These are phyloP conservation scores for Chenopodium berlandieri DNA, from an alignment of 148 eudicot species.

Conservation along the genomic window DNA sequence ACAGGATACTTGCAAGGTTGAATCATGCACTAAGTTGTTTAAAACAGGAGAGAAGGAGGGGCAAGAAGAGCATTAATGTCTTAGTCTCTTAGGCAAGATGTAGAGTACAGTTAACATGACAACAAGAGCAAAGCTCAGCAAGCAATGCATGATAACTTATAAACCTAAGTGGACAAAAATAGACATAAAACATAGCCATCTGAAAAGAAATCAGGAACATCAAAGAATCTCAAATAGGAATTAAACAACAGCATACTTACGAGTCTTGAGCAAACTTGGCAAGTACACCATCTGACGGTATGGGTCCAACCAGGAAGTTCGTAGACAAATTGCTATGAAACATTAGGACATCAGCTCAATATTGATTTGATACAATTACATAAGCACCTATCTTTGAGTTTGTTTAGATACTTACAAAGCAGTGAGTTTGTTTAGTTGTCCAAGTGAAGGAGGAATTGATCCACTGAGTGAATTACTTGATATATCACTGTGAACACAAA, in stretches of 20 bases:
- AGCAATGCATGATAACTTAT: neutral
- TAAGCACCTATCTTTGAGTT: constrained; percentile 8
- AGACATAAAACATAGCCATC: neutral
- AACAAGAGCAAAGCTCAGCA: neutral
- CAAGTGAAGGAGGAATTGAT: constrained; percentile 77
- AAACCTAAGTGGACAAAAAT: neutral
- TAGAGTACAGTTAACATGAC: neutral
- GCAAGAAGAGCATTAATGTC: neutral
- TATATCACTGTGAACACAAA: constrained; percentile 59
- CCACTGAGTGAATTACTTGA: constrained; percentile 87
- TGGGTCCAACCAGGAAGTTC: constrained; percentile 77
- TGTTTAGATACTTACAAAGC: constrained; percentile 56
- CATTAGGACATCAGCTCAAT: constrained; percentile 3
- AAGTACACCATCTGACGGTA: constrained; percentile 78
- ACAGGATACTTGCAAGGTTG: neutral
- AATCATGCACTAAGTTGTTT: neutral
- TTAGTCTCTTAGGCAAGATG: neutral
- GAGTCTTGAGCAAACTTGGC: constrained; percentile 59
- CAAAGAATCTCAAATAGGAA: neutral
- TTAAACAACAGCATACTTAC: constrained; percentile 44
- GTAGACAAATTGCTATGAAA: constrained; percentile 73
- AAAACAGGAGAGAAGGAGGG: neutral
- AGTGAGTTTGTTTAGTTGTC: constrained; percentile 64
- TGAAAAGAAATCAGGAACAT: neutral
- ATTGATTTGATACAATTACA: constrained; percentile 1